Percentiles rank a stretch among this genome's conserved stretches.
Evolutionary conservation across 1,284 basidiomycete species (phyloP).

Genomic region (Puccinia brachypodii): DNA sequence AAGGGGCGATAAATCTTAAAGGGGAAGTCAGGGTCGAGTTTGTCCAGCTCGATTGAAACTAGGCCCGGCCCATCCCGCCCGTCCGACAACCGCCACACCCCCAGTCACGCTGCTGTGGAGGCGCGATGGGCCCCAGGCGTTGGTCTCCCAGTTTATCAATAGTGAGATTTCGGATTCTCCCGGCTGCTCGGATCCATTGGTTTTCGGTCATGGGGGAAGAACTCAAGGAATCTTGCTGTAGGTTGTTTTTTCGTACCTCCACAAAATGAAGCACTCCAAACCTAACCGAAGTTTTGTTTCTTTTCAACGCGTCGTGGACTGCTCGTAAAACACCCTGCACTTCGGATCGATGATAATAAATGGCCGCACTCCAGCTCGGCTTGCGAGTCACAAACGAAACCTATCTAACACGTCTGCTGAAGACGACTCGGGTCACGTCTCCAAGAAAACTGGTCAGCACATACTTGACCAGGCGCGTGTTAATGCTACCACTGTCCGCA

Average conservation of each 20-base stretch:
- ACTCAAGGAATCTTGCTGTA: background rate
- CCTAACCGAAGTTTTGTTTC: background rate
- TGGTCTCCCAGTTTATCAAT: background rate
- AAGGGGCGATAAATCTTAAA: too few relatives aligned
- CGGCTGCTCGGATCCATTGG: background rate
- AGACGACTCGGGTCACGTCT: background rate
- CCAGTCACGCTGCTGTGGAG: too few relatives aligned
- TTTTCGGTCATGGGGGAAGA: background rate
- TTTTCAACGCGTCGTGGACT: background rate
- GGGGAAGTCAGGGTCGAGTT: too few relatives aligned
- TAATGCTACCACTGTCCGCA: background rate
- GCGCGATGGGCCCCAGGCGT: too few relatives aligned
- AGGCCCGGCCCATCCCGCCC: too few relatives aligned
- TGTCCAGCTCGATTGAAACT: too few relatives aligned
- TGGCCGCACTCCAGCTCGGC: background rate
- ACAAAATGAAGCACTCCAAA: background rate
- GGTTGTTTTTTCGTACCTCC: background rate
- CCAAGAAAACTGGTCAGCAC: conserved; percentile 11
- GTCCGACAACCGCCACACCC: too few relatives aligned
- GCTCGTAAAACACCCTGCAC: background rate
- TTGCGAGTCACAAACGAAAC: background rate
- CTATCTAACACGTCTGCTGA: conserved; percentile 3
- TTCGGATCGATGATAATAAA: background rate
- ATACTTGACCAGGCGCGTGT: background rate
- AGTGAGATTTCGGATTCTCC: background rate